Evolutionary conservation across 345 rosid species (phyloP).

Genomic region (Passiflora organensis): DNA sequence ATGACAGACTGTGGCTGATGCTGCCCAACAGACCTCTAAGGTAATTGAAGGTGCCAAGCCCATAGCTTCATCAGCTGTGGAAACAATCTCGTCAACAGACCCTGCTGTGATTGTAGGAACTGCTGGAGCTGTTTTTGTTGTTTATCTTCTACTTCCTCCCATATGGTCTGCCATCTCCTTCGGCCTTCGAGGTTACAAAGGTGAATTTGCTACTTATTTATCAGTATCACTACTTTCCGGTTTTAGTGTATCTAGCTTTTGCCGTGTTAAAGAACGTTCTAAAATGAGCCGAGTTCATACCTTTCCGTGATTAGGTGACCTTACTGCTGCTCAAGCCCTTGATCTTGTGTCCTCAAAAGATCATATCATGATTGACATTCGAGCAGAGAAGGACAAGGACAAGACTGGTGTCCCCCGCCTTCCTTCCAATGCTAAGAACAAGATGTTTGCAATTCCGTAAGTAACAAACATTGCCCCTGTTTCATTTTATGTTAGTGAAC

Average conservation of each 20-base stretch:
- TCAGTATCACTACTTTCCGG: background rate
- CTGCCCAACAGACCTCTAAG: conserved; percentile 59
- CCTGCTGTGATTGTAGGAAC: conserved; percentile 66
- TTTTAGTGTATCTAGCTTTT: background rate
- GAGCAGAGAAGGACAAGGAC: conserved; percentile 92
- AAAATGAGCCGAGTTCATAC: background rate
- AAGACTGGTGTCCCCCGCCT: conserved; percentile 84
- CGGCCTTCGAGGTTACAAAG: conserved; percentile 83
- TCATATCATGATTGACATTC: conserved; percentile 68
- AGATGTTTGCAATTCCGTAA: conserved; percentile 74
- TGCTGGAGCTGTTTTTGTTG: conserved; percentile 57
- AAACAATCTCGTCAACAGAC: conserved; percentile 64
- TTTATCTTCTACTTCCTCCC: conserved; percentile 73
- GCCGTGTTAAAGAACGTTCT: background rate
- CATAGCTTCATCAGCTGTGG: conserved; percentile 70
- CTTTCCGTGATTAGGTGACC: conserved; percentile 46
- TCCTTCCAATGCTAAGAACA: conserved; percentile 84
- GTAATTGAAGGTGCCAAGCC: conserved; percentile 74
- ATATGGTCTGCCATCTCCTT: conserved; percentile 69
- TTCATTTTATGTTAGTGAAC: background rate
- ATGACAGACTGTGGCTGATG: conserved; percentile 71
- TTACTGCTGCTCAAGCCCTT: conserved; percentile 81
- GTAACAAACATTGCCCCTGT: conserved; percentile 21
- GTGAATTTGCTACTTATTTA: conserved; percentile 26
- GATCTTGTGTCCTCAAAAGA: conserved; percentile 51